phyloP scores from a whole-genome alignment of 106 monocot genomes.

The Acorus calamus region DNA sequence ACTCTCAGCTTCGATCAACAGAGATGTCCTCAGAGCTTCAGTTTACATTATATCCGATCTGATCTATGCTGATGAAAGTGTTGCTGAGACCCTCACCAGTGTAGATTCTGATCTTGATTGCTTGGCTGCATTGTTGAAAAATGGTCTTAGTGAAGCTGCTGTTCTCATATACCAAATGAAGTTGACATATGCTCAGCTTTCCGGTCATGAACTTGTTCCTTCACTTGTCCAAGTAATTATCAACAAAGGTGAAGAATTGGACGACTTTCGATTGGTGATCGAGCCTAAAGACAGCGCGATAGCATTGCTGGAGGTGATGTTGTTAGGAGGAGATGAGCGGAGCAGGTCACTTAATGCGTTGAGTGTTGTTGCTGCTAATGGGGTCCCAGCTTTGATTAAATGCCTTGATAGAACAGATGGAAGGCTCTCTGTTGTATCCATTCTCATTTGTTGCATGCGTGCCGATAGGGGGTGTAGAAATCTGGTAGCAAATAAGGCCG shows the following conservation, averaged over 20 bases:
- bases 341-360: constrained; percentile 22
- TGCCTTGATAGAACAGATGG: constrained; percentile 26
- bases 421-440: constrained; percentile 25
- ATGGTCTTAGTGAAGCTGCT: constrained; percentile 33
- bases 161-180: constrained; percentile 30
- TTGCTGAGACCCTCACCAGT: constrained; percentile 19
- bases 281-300: constrained; percentile 36
- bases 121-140: constrained; percentile 27
- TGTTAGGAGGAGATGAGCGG: constrained; percentile 31
- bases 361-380: constrained; percentile 26
- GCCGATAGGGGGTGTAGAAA: constrained; percentile 36
- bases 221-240: constrained; percentile 33
- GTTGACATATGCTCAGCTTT: constrained; percentile 33
- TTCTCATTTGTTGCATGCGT: constrained; percentile 45
- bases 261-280: constrained; percentile 22
- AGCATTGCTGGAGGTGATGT: constrained; percentile 27
- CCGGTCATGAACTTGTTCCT: constrained; percentile 19
- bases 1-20: constrained; percentile 33
- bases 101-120: constrained; percentile 31
- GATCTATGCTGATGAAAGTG: constrained; percentile 20
- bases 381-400: constrained; percentile 33
- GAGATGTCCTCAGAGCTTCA: constrained; percentile 28
- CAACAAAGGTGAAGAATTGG: constrained; percentile 11
- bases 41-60: constrained; percentile 33
- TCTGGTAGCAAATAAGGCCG: constrained; percentile 27